Base-by-base conservation (phyloP, 352 stramenopile genomes). In the Phytophthora pinifolia region DNA sequence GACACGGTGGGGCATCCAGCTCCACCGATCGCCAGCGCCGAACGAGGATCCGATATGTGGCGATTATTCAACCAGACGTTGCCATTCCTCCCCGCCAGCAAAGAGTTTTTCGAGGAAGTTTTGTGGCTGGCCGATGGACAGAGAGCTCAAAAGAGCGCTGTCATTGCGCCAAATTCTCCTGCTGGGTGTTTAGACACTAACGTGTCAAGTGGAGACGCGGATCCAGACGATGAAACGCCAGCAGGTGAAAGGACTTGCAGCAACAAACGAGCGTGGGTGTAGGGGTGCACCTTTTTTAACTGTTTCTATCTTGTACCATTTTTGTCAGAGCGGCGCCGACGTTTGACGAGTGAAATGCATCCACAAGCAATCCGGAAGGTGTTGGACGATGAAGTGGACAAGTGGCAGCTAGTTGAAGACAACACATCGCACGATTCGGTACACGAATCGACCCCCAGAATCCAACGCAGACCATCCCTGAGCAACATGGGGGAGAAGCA, bases 21-120 rank as follows among this genome's bases (percentile, higher is more conserved):
- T 36, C 81, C 81, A n/a, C 59, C 68, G 12, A 66, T 89, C 9
- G 58, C 70, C 12, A 72, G 57, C 33, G 46, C 65, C 25, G 79
- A 87, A 22, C 65, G 77, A 49, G 74, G 74, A 22, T 68, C 65
- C 0, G 79, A 89, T 45, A 86, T 92, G 54, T 92, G 80, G 79
- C 67, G 70, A 25, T 60, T 86, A 50, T 91, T 93, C 41, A 75
- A 76, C 13, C 68, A 79, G 18, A 93, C 73, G n/a, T 62, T 93
- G n/a, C 76, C 83, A 12, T 94, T 90, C 37, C 64, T 94, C 31
- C 79, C 81, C 3, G 77, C 83, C 2, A 92, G 79, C 60, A 92
- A 86, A 18, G 71, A 89, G 33, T 90, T 92, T 62, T 94, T 94
- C 30, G 81, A 92, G 33, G 67, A 86, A 33, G 76, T 94, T 12